phyloP scores from a whole-genome alignment of 306 rosid species.

The Abrus pulchellus region DNA sequence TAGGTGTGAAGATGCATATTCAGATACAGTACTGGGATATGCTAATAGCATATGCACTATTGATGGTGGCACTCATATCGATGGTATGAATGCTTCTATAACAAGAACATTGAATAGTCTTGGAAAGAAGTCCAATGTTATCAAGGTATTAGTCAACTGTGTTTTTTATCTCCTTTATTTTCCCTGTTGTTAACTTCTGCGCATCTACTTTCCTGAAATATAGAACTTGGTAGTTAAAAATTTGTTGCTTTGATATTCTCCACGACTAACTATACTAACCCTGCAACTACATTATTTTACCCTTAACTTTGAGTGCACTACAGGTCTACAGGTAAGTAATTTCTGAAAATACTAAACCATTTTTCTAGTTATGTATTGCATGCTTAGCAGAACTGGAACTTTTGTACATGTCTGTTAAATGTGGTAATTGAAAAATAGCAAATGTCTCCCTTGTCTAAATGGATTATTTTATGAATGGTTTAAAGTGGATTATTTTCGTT shows the following conservation, averaged over 20 bases:
- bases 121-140: constrained; percentile 85
- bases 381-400: constrained; percentile 16
- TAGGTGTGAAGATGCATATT: constrained; percentile 98
- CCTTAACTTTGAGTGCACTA: constrained; percentile 2
- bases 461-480: constrained; percentile 9
- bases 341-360: neutral
- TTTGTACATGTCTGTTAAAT: constrained; percentile 2
- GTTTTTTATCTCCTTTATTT: constrained; percentile 15
- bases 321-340: neutral
- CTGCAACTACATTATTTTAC: constrained; percentile 17
- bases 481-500: constrained; percentile 35
- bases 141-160: constrained; percentile 67
- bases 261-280: neutral
- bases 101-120: constrained; percentile 91
- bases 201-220: constrained; percentile 22
- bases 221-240: constrained; percentile 5
- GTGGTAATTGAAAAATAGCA: constrained; percentile 25
- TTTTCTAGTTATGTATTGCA: neutral
- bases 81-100: constrained; percentile 88
- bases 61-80: constrained; percentile 98
- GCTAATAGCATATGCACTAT: constrained; percentile 97
- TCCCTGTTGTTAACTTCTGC: neutral
- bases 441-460: constrained; percentile 18
- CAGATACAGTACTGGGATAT: constrained; percentile 95
- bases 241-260: constrained; percentile 17